Base-by-base conservation (phyloP, 306 rosid genomes). In the Cucumis melo region DNA sequence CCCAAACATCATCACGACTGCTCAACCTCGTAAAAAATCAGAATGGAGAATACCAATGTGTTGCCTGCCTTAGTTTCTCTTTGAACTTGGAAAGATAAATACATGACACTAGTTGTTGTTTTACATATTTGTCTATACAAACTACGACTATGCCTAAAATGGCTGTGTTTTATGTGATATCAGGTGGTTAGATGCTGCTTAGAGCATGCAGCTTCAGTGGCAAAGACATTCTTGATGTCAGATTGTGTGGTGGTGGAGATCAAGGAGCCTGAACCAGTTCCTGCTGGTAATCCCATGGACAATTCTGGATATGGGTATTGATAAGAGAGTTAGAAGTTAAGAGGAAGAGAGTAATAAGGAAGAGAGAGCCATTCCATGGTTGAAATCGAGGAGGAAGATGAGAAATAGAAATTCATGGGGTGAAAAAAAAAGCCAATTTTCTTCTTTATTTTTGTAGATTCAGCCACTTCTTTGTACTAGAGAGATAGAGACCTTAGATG, bases 151-250 rank as follows among this genome's bases (percentile, higher is more conserved):
- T 59, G 14, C 27, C 16, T 63, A 23, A 63, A 34, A 3, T 32
- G 10, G 23, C 7, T 1, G 36, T 17, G 29, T 79, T 24, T 16
- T 7, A 29, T 14, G 41, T 39, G 17, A 21, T 15, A 13, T 38
- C 82, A 95, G 99, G 99, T 95, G 83, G 99, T 95, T 9, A 92
- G 99, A 80, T 95, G 99, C 91, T 95, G 99, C 87, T 82, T 95
- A 75, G 99, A 95, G 83, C 99, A 95, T 71, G 99, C 99, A 36
- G 78, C 98, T 42, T 95, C 99, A 8, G 99, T 95, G 32, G 99
- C 99, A 19, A 95, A 95, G 75, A 95, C 99, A 32, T 95, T 95
- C 88, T 82, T 95, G 62, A 95, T 95, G 99, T 95, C 99, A 8
- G 99, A 95, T 50, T 95, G 99, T 70, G 99, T 95, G 44, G 99